These are phyloP conservation scores for Penicillium sp. DNA, from an alignment of 2,329 filamentous ascomycete genomes.

Conservation along the genomic window DNA sequence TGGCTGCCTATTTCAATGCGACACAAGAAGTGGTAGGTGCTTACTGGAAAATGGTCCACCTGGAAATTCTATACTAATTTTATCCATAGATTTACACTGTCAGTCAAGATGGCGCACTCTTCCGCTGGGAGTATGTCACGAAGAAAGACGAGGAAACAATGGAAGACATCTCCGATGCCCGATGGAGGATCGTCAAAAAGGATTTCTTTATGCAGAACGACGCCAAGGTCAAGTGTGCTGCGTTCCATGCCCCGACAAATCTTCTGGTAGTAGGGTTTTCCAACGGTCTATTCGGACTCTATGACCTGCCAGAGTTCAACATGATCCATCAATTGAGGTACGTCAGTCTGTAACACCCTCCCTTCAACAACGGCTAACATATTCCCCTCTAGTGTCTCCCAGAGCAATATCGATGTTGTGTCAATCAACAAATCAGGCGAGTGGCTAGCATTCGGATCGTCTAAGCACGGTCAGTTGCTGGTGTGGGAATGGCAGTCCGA, in stretches of 20 bases:
- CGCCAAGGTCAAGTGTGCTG: conserved; percentile 78
- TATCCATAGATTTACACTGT: conserved; percentile 67
- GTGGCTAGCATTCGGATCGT: conserved; percentile 94
- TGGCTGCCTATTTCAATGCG: conserved; percentile 93
- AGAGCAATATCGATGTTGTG: conserved; percentile 91
- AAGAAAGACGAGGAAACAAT: conserved; percentile 54
- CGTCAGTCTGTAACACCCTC: background rate
- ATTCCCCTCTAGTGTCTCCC: conserved; percentile 67
- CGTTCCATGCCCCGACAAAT: conserved; percentile 76
- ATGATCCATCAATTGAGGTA: conserved; percentile 73
- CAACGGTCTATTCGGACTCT: conserved; percentile 83
- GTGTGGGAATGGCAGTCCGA: conserved; percentile 99
- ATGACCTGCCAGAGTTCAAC: conserved; percentile 93
- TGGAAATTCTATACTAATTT: conserved; percentile 10
- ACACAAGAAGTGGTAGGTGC: conserved; percentile 66
- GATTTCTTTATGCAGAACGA: conserved; percentile 92
- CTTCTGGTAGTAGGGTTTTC: conserved; percentile 96
- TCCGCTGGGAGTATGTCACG: conserved; percentile 76
- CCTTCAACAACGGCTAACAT: conserved; percentile 3
- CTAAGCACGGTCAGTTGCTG: conserved; percentile 85
- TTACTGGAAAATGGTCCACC: background rate
- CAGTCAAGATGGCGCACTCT: conserved; percentile 93
- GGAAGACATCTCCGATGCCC: conserved; percentile 58
- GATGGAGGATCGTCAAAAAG: conserved; percentile 83
- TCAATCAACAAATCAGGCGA: conserved; percentile 90